phyloP scores from a whole-genome alignment of 352 stramenopile genomes.

The Globisporangium canariense region DNA sequence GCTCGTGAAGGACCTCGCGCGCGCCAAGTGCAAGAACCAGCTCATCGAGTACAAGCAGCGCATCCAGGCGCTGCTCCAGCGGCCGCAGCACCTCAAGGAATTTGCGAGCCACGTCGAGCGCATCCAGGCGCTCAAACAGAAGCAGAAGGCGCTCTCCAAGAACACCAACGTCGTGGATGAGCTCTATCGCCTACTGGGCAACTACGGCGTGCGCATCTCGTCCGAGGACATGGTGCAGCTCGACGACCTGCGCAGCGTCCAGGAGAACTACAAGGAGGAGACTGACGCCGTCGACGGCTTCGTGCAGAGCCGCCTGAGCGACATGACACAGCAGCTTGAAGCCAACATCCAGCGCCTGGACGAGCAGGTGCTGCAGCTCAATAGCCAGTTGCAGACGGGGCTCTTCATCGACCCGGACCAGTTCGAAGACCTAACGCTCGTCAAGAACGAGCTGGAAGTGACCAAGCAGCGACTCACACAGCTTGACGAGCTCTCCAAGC shows the following conservation, averaged over 20 bases:
- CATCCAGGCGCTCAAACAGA: conserved; percentile 66
- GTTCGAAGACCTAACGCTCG: conserved; percentile 80
- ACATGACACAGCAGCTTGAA: conserved; percentile 92
- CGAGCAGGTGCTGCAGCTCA: conserved; percentile 86
- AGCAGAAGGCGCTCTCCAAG: conserved; percentile 79
- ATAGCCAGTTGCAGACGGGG: conserved; percentile 76
- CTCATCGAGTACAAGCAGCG: conserved; percentile 89
- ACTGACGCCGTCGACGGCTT: conserved; percentile 85
- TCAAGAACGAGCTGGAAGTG: conserved; percentile 78
- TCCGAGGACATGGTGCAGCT: conserved; percentile 93
- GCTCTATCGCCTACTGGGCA: conserved; percentile 90
- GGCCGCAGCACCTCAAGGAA: conserved; percentile 89
- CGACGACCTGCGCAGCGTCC: conserved; percentile 82
- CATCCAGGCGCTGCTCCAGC: conserved; percentile 79
- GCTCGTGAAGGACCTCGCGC: conserved; percentile 88
- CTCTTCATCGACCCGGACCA: conserved; percentile 87
- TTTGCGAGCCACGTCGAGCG: conserved; percentile 88
- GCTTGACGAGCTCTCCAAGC: conserved; percentile 86
- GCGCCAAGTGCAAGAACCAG: conserved; percentile 84
- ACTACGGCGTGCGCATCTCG: conserved; percentile 89
- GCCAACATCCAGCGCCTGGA: conserved; percentile 91
- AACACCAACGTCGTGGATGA: conserved; percentile 91
- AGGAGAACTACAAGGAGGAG: conserved; percentile 88
- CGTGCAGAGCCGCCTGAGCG: conserved; percentile 77
- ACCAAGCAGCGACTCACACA: conserved; percentile 81